Evolutionary conservation across 805 yeast species (phyloP), one percentile per base, ranked within the genome.

Genomic region (Cyberlindnera euphorbiiphila): DNA sequence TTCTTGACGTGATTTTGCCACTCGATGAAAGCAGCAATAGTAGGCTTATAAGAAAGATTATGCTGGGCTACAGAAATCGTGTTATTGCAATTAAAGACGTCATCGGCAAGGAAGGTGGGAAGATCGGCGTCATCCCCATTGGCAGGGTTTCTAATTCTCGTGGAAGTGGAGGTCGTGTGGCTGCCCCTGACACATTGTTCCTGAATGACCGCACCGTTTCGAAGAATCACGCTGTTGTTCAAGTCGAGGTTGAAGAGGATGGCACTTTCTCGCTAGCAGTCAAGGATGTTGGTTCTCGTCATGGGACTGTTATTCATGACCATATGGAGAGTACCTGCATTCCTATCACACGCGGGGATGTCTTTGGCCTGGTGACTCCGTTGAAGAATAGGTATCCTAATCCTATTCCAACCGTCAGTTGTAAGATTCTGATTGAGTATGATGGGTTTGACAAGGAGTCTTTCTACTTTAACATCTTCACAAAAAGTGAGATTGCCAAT

Each of bases 221-320:
- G 26, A 37, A 32, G 25, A 20, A 19, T 8, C 41, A 37, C 32
- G 27, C 24, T 14, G 10, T 9, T 9, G 12, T 27, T 12, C 18
- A 21, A 7, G 37, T 21, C 12, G 4, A 13, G 9, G 4, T 25
- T 9, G 29, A 25, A n/a, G 24, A 18, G 11, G 29, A 24, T 4
- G 22, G 9, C 18, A 27, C 16, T 21, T 19, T 16, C n/a, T n/a
- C n/a, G 22, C 27, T 29, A 12, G 12, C 24, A 21, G 22, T 37
- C 15, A 22, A 7, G 25, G 41, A 29, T 26, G 12, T 21, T 9
- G 26, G 25, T 13, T 38, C 41, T 13, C 40, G 37, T 23, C 46
- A 42, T 19, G 46, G 45, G 6, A 39, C 41, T 5, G 46, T 42
- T 3, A 36, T 42, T 5, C 33, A 29, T 17, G 42, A 31, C 24